Base-by-base conservation (phyloP, 108 stramenopile genomes). In the Epipyxis sp. region DNA sequence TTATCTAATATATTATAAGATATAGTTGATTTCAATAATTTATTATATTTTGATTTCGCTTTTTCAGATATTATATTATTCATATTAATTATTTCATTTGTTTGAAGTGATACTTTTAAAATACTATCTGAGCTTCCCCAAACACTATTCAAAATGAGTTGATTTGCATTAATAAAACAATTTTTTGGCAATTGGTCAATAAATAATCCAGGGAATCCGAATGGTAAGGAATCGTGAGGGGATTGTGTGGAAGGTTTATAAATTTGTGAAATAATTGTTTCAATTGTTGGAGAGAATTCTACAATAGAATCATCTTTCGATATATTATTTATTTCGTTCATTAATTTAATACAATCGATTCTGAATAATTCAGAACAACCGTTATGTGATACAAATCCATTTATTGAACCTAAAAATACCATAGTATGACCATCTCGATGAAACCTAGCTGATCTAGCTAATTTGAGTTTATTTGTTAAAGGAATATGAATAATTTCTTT, bases 391-490 rank as follows among this genome's bases (percentile, higher is more conserved):
- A 42, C 1, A 35, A 65, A 79, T 3, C 67, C 69, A 1, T 69
- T 40, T 27, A 2, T 2, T 0, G 1, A 0, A 40, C 54, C 69
- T 1, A 79, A 27, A 42, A 44, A 79, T 16, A 1, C 41, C 39
- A 79, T 0, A 1, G 6, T 0, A 39, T 39, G 27, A 13, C 79
- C 72, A 13, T 68, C 59, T 0, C 44, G 46, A 0, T 25, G 13
- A 67, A 40, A 39, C 0, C 79, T 40, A 10, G 79, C 69, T 1
- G 43, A 65, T 16, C 79, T 67, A 46, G 69, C 69, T 16, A 79
- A 40, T 69, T 59, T 69, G 78, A 84, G 13, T 62, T 34, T 13
- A 35, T 76, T 78, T 20, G 82, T 40, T 25, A 83, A 40, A 72
- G 40, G 77, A 2, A 77, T 6, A 39, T 35, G 13, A 29, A 3